Evolutionary conservation across 345 rosid species (phyloP), one percentile per base, ranked within the genome.

Genomic region (Lumnitzera racemosa): DNA sequence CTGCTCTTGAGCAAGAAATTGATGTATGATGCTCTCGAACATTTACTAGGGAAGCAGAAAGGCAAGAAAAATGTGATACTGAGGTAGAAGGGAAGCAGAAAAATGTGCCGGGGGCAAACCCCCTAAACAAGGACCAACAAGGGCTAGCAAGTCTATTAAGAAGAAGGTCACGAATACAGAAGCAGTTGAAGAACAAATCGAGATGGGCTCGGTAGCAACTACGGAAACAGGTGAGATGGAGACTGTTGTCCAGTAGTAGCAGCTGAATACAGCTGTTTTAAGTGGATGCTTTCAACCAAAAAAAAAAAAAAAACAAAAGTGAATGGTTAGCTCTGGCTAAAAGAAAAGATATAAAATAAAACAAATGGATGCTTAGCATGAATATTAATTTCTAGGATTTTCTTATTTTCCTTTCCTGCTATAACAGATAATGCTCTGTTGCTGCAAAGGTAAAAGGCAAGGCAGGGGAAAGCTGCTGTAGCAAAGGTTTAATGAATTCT

Each of bases 361-460:
- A 20, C 20, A 20, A 20, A 20, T 20, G 20, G 31, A 27, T 27
- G 31, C 31, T 36, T n/a, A 29, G 12, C 2, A 20, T 17, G 13
- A 15, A 14, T 51, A 1, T 36, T 9, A 4, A 36, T 36, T 36
- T 36, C 43, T 7, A 4, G 43, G 43, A 36, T 1, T 36, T 36
- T 1, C 43, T 36, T 7, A 36, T 36, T 36, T 36, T 1, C 9
- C 1, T 36, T 36, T 36, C 20, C 11, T 36, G 43, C 10, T 4
- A 36, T 36, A 4, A 36, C 74, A 86, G 97, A 79, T 55, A 74
- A 56, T 65, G 84, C 62, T 47, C 71, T 25, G 77, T 73, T 64
- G 86, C 69, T 51, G 82, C 48, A 16, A 88, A 84, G 65, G 85
- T 90, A 1, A 83, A 77, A 74, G 87, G 87, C 53, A 79, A 74